Evolutionary conservation across 371 early-diverging fungal species (phyloP), one percentile per base, ranked within the genome.

Genomic region (Dinochytrium kinnereticum): DNA sequence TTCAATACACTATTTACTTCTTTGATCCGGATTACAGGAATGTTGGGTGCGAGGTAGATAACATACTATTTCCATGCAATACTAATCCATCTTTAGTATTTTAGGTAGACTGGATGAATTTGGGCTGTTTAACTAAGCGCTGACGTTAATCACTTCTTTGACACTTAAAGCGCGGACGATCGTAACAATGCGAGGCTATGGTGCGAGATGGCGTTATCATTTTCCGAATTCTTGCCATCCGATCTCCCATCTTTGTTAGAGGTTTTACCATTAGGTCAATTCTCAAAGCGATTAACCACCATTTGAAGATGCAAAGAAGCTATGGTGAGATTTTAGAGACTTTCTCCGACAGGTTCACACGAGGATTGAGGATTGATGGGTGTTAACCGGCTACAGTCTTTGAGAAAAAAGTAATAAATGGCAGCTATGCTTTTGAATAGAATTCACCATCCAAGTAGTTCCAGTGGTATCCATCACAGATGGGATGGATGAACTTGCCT

Each of bases 41-140:
- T 36, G 31, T 66, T 51, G 76, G 76, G 21, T 76, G 76, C 39
- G 76, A 76, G 40, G 76, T 76, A 50, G 72, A 50, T 40, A 31
- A 33, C 13, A 57, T 30, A 19, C 28, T 61, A 0, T 28, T 50
- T 38, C n/a, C 69, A 44, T 28, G 17, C 24, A 30, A 26, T 57
- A n/a, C n/a, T 26, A n/a, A 44, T 2, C 36, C 13, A 39, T 59
- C 40, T 55, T 1, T 24, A 65, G 67, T 65, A 40, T 67, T 57
- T 75, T 57, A 70, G 66, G 71, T 75, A 28, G n/a, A n/a, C n/a
- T n/a, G n/a, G n/a, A n/a, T n/a, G n/a, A n/a, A n/a, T n/a, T n/a
- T n/a, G n/a, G n/a, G n/a, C n/a, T n/a, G n/a, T n/a, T n/a, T n/a
- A n/a, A n/a, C 17, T 36, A 50, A 68, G 53, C 17, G 19, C 21